These are phyloP conservation scores for Annulohypoxylon bovei DNA, from an alignment of 495 filamentous ascomycete genomes.

Conservation along the genomic window DNA sequence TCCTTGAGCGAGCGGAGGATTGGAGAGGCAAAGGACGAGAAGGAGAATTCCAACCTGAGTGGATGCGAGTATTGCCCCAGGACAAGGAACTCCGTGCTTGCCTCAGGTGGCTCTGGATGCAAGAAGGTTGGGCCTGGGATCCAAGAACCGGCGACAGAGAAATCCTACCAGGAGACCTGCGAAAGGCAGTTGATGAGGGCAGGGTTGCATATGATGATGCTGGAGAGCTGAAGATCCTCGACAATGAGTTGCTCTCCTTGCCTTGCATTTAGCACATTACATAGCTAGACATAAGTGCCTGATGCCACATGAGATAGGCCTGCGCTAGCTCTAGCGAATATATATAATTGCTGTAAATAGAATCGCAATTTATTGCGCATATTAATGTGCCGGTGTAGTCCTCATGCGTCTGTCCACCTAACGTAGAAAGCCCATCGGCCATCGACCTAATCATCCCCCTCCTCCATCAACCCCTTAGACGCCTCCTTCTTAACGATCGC, in stretches of 20 bases:
- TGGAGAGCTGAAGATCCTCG: slow-evolving; percentile 57
- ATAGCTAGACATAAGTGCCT: background rate
- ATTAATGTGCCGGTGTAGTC: background rate
- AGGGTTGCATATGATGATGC: slow-evolving; percentile 70
- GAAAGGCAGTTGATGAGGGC: slow-evolving; percentile 67
- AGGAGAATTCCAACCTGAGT: slow-evolving; percentile 71
- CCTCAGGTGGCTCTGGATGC: slow-evolving; percentile 90
- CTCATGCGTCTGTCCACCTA: background rate
- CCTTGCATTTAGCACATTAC: background rate
- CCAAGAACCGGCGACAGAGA: slow-evolving; percentile 71
- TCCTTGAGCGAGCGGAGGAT: slow-evolving; percentile 69
- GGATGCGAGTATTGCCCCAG: slow-evolving; percentile 83
- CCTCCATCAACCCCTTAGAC: slow-evolving; percentile 4
- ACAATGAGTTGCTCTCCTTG: background rate
- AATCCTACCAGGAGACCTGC: slow-evolving; percentile 62
- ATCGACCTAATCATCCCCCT: background rate
- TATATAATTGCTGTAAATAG: background rate
- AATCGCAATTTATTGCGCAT: background rate
- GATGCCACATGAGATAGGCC: background rate
- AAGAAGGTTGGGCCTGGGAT: slow-evolving; percentile 87
- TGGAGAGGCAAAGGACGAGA: slow-evolving; percentile 65
- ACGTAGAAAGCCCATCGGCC: background rate
- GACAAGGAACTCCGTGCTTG: slow-evolving; percentile 93
- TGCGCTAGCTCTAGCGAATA: background rate
- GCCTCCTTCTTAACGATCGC: slow-evolving; percentile 16